Conservation (phyloP, 164 flowering plant genomes). For the Paratinospora sagittata region DNA sequence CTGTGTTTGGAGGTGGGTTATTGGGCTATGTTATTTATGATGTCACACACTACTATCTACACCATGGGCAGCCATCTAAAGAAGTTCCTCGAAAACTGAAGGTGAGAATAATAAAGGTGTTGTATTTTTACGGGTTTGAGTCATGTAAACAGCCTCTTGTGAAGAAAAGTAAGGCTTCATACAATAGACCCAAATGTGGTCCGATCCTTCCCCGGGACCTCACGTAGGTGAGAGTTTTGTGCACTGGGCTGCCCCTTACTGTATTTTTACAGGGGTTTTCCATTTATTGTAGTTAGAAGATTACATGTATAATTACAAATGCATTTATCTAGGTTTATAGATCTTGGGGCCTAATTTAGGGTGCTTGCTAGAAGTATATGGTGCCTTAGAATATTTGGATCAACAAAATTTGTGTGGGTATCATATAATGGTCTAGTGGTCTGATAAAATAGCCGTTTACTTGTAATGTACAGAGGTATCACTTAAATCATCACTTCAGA, state of each 20-base stretch:
- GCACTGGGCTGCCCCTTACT: no score
- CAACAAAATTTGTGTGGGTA: not conserved
- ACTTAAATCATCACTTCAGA: slow-evolving; percentile 91
- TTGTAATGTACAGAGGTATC: slow-evolving; percentile 58
- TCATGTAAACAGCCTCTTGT: no score
- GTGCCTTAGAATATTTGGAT: not conserved
- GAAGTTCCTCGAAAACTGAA: slow-evolving; percentile 51
- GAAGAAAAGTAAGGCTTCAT: no score
- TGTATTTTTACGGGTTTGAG: not conserved
- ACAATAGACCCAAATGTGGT: no score
- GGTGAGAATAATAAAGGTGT: slow-evolving; percentile 29
- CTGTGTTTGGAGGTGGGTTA: slow-evolving; percentile 75
- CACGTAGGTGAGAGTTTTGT: not conserved
- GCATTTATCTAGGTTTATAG: not conserved
- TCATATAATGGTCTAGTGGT: not conserved
- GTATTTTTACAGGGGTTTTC: not conserved
- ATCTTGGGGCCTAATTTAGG: not conserved
- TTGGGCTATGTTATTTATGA: slow-evolving; percentile 93
- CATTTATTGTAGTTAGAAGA: not conserved
- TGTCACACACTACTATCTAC: slow-evolving; percentile 83
- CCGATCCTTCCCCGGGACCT: no score
- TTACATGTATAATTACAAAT: not conserved
- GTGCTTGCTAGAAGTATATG: not conserved
- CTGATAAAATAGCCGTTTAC: slow-evolving; percentile 3
- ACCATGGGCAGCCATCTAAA: slow-evolving; percentile 77